phyloP scores from a whole-genome alignment of 352 stramenopile genomes.

The Aphanomyces cochlioides region DNA sequence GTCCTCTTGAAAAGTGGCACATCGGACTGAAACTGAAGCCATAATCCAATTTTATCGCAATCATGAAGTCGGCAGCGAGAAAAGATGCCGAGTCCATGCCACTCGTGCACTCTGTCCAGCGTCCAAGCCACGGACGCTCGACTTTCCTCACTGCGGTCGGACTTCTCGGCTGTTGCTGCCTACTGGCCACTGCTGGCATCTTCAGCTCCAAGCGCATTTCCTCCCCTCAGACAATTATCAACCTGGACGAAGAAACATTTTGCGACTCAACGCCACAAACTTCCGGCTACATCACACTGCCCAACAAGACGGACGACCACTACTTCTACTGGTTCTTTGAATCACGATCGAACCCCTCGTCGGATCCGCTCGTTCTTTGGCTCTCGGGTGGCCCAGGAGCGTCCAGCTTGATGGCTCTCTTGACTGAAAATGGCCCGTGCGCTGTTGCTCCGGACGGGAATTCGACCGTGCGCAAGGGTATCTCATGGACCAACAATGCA shows the following conservation, averaged over 20 bases:
- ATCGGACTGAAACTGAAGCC: too few relatives aligned
- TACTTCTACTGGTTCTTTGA: slow-evolving; percentile 32
- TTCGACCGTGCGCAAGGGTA: slow-evolving; percentile 15
- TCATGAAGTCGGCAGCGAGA: too few relatives aligned
- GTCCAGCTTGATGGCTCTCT: slow-evolving; percentile 27
- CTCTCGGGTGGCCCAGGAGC: slow-evolving; percentile 34
- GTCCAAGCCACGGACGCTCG: too few relatives aligned
- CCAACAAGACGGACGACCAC: slow-evolving; percentile 23
- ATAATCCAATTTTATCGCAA: too few relatives aligned
- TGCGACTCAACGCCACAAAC: slow-evolving; percentile 7
- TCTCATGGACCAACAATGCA: slow-evolving; percentile 29
- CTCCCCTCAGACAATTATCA: too few relatives aligned
- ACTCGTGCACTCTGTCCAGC: too few relatives aligned
- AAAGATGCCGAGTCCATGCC: too few relatives aligned
- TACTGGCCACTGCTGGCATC: too few relatives aligned
- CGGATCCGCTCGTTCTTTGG: slow-evolving; percentile 35
- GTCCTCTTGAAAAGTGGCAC: too few relatives aligned
- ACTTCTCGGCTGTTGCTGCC: too few relatives aligned
- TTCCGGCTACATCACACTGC: slow-evolving; percentile 29
- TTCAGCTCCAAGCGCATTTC: too few relatives aligned
- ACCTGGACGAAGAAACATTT: not conserved
- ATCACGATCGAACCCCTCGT: not conserved
- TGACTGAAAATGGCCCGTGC: slow-evolving; percentile 35
- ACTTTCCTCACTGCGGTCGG: too few relatives aligned
- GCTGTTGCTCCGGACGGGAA: slow-evolving; percentile 24